Conservation (phyloP, 75 land plant genomes). For the Pinus taeda region DNA sequence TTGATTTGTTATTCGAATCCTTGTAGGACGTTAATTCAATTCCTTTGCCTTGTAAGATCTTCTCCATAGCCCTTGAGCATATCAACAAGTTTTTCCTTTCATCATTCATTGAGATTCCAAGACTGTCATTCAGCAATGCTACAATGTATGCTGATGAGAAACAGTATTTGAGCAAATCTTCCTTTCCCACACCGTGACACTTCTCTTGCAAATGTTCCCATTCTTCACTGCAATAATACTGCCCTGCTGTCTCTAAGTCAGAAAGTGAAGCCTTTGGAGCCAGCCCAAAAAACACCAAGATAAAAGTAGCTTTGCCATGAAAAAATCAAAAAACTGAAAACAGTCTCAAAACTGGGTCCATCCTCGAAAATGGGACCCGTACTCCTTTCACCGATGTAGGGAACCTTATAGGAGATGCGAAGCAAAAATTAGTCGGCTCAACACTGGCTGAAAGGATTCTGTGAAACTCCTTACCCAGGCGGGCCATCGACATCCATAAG, state of each 20-base stretch:
- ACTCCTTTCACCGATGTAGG: too few species aligned
- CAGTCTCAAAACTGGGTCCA: too few species aligned
- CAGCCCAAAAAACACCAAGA: conserved; percentile 88
- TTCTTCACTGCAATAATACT: conserved; percentile 79
- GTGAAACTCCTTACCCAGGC: conserved; percentile 69
- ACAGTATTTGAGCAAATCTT: conserved; percentile 74
- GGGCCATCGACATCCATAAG: conserved; percentile 64
- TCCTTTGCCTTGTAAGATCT: too few species aligned
- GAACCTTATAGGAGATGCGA: too few species aligned
- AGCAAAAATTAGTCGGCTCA: too few species aligned
- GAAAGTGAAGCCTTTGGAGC: conserved; percentile 50
- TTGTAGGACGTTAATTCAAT: too few species aligned
- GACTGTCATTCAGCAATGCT: conserved; percentile 84
- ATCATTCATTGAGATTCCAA: conserved; percentile 73
- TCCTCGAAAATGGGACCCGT: too few species aligned
- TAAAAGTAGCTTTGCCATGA: too few species aligned
- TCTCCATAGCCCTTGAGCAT: too few species aligned
- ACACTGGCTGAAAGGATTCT: conserved; percentile 34
- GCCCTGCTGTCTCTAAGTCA: conserved; percentile 62
- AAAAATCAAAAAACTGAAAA: too few species aligned
- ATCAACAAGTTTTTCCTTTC: too few species aligned
- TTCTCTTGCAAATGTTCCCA: conserved; percentile 58
- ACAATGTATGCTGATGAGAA: conserved; percentile 97
- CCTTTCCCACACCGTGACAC: conserved; percentile 36
- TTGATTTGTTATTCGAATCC: conserved; percentile 70